Evolutionary conservation across 805 yeast species (phyloP), one percentile per base, ranked within the genome.

Genomic region (Danielia oregonensis): DNA sequence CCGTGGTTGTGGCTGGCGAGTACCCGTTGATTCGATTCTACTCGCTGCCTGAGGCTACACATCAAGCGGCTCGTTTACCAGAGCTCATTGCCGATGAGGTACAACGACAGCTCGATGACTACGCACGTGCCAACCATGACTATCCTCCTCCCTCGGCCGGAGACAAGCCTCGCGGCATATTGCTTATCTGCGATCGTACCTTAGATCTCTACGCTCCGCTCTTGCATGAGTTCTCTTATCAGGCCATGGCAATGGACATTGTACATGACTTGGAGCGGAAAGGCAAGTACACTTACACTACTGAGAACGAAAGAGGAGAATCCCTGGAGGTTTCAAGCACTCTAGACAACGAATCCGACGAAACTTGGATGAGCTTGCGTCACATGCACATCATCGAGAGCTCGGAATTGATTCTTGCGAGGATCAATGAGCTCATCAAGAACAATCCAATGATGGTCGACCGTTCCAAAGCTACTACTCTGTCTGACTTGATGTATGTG

Each of bases 181-280:
- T 91, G 44, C 58, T 93, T 22, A 76, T 93, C 13, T 68, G 85
- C 2, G 98, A 93, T 58, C 71, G 99, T 42, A 72, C 95, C 2
- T 55, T 88, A 54, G 98, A 94, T 56, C 65, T 83, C 31, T 76
- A 76, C 49, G 84, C 93, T 5, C 96, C 97, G 0, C 55, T 93
- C 30, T 60, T 89, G 35, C 97, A 93, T 57, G 96, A 87, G 55
- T 86, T 89, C 59, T 76, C 82, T 16, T 93, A 89, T 59, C 95
- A 91, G 60, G 89, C 97, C 4, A 80, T 89, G 85, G 83, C 89
- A 13, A 82, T 82, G 63, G 98, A 91, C 57, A 60, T 82, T 17
- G 70, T 72, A 2, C 63, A 62, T 19, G 52, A 61, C 27, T 58
- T 68, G 43, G 74, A 48, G 63, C 60, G 57, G 57, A 65, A 34